A percentile compares a stretch with the other conserved stretches of the same genome.
phyloP scores from a whole-genome alignment of 805 yeast genomes.

The Myxozyma lipomycoides region DNA sequence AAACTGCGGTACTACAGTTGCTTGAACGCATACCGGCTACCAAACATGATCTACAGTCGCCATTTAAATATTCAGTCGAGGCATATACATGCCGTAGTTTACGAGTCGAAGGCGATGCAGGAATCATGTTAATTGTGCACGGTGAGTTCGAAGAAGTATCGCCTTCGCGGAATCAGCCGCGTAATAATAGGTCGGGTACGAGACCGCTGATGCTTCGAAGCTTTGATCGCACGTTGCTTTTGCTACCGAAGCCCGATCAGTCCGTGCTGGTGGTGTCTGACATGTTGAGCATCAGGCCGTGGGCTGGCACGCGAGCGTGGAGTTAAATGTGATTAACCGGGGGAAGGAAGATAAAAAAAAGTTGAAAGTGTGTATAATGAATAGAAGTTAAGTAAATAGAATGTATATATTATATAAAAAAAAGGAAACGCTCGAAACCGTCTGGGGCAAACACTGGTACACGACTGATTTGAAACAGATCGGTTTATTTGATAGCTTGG shows the following conservation, averaged over 20 bases:
- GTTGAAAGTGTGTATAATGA: no score
- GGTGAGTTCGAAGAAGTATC: conserved; percentile 72
- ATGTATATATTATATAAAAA: no score
- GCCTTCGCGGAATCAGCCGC: conserved; percentile 25
- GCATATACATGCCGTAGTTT: conserved; percentile 40
- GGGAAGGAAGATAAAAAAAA: no score
- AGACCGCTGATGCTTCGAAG: conserved; percentile 53
- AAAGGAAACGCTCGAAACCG: no score
- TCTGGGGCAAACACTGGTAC: no score
- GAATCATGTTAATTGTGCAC: conserved; percentile 68
- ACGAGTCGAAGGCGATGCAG: conserved; percentile 59
- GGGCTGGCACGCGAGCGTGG: conserved; percentile 59
- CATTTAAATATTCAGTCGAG: conserved; percentile 71
- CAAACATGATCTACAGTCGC: conserved; percentile 63
- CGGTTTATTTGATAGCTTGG: no score
- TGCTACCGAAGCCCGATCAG: conserved; percentile 68
- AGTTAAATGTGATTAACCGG: not conserved
- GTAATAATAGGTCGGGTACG: conserved; percentile 1
- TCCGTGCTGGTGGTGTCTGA: conserved; percentile 84
- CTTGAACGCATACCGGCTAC: conserved; percentile 75
- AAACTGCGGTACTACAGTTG: conserved; percentile 54
- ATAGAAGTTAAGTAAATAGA: no score
- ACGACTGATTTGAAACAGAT: no score
- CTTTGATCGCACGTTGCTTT: conserved; percentile 80
- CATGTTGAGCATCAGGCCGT: conserved; percentile 62